Evolutionary conservation across 1,139 yeast genomes (phyloP), one percentile per base, ranked within the genome.

Genomic region (Magnusiomyces ingens): DNA sequence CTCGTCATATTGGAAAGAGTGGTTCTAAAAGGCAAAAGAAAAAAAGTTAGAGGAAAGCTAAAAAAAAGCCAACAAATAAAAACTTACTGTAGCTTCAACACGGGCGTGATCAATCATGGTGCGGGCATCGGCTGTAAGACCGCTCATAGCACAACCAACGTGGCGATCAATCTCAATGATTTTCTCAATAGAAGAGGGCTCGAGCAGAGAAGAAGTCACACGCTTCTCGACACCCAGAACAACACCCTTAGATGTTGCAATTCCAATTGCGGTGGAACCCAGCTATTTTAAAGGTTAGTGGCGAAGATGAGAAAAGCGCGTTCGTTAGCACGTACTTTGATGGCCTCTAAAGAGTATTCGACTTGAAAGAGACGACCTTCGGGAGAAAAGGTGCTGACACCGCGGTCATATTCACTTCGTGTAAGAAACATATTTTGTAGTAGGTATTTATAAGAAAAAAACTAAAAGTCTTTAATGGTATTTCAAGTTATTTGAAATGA

Each of bases 91-190:
- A 42, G 97, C 84, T 52, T 93, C 82, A 21, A 90, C 96, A 65
- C 99, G 79, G 22, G 99, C 99, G 67, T 94, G 99, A 67, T 94
- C 99, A 67, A 94, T 89, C 96, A 94, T 90, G 36, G 96, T 87
- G 66, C 99, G 79, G 18, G 99, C 99, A 74, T 94, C 99, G 2
- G 99, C 99, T 1, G 99, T 93, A 62, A 94, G 78, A 8, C 99
- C 99, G 60, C 95, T 84, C 97, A 94, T 93, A 65, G 99, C 99
- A 74, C 97, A 90, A 46, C 99, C 99, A 57, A 94, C 84, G 69
- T 94, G 99, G 54, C 76, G 76, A 67, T 94, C 99, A 56, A 94
- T 85, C 69, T 94, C 99, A 60, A 93, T 89, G 62, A 93, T 91
- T 73, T 94, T 94, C 69, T 94, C 99, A 69, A 94, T 91, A 49